These are phyloP conservation scores for Boechera retrofracta DNA, from an alignment of 345 rosid species.

Conservation along the genomic window DNA sequence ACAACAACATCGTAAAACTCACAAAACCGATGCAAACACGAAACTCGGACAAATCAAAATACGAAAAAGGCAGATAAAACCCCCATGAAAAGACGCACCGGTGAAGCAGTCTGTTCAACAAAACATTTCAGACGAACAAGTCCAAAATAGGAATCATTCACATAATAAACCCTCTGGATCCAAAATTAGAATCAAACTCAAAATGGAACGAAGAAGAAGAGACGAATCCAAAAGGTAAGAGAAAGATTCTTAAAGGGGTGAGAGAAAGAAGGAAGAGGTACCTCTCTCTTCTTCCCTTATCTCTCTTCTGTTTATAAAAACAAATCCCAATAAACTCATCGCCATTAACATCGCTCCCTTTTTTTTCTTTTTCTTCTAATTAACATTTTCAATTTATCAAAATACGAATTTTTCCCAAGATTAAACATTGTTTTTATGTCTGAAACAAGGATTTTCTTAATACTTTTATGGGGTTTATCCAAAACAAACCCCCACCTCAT, in stretches of 20 bases:
- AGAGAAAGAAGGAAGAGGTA: slow-evolving; percentile 29
- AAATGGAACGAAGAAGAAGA: slow-evolving; percentile 33
- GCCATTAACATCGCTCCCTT: slow-evolving; percentile 38
- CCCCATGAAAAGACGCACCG: slow-evolving; percentile 37
- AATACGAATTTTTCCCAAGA: slow-evolving; percentile 7
- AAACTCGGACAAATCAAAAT: not conserved
- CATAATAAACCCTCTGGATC: slow-evolving; percentile 29
- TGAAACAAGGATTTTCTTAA: not conserved
- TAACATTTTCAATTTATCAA: slow-evolving; percentile 14
- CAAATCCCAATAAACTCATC: slow-evolving; percentile 41
- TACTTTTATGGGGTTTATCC: not conserved
- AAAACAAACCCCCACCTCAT: no score
- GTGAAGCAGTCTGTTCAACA: slow-evolving; percentile 22
- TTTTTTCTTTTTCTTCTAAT: not conserved
- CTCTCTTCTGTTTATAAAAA: slow-evolving; percentile 44
- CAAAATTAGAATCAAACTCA: not conserved
- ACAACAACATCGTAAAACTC: slow-evolving; percentile 1
- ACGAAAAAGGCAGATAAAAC: slow-evolving; percentile 12
- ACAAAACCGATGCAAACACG: not conserved
- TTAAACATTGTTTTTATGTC: slow-evolving; percentile 1
- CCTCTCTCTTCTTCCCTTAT: slow-evolving; percentile 34
- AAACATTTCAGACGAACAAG: slow-evolving; percentile 18
- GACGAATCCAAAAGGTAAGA: slow-evolving; percentile 28
- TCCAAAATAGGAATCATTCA: slow-evolving; percentile 32
- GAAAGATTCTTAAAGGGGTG: slow-evolving; percentile 15